Evolutionary conservation across 2,329 filamentous ascomycete species (phyloP).

Genomic region (Albifimbria verrucaria): DNA sequence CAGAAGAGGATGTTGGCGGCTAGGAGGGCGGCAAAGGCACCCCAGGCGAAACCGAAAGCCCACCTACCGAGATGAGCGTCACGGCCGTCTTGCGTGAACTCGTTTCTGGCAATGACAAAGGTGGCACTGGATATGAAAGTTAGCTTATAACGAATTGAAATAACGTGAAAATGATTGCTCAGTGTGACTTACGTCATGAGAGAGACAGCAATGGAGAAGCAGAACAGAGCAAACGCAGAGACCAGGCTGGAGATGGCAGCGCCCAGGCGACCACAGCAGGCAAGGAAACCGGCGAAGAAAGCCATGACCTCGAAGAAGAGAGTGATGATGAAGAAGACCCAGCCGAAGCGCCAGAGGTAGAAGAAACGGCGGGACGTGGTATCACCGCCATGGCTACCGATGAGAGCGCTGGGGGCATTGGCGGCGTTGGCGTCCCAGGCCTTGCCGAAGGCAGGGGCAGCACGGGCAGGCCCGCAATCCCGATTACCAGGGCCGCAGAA

Average conservation of each 20-base stretch:
- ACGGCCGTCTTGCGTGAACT: conserved; percentile 55
- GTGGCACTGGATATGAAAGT: too few species aligned
- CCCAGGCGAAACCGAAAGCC: conserved; percentile 77
- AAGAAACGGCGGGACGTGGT: conserved; percentile 64
- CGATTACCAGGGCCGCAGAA: conserved; percentile 65
- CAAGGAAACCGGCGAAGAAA: conserved; percentile 66
- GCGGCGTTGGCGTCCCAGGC: conserved; percentile 54
- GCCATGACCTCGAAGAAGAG: conserved; percentile 72
- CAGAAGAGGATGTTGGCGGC: conserved; percentile 67
- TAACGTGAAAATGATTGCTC: too few species aligned
- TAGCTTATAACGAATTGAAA: too few species aligned
- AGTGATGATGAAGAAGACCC: conserved; percentile 83
- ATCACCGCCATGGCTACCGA: conserved; percentile 47
- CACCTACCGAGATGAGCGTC: conserved; percentile 61
- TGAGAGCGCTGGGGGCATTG: conserved; percentile 41
- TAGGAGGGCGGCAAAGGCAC: conserved; percentile 62
- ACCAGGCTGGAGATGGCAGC: conserved; percentile 62
- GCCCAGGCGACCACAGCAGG: conserved; percentile 68
- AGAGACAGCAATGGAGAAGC: conserved; percentile 62
- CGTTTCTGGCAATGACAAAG: conserved; percentile 68
- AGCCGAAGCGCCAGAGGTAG: conserved; percentile 87
- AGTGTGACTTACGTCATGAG: conserved; percentile 67
- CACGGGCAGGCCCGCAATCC: conserved; percentile 60
- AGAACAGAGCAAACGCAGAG: conserved; percentile 61
- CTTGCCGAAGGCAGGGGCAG: conserved; percentile 69